phyloP scores from a whole-genome alignment of 1,284 basidiomycete genomes.

The Moesziomyces globuligerus region DNA sequence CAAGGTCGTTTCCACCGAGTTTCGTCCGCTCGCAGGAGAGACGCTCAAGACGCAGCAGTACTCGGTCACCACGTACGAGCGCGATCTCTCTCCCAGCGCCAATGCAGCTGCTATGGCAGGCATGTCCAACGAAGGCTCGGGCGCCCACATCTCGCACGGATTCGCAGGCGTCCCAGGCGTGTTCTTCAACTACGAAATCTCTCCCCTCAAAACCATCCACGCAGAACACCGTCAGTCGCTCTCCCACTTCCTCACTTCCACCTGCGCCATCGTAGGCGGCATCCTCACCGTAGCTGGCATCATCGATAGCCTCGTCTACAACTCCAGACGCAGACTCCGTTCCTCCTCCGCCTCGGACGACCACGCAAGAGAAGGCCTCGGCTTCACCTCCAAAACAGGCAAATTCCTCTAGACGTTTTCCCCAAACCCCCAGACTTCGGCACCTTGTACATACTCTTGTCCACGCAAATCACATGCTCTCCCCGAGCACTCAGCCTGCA shows the following conservation, averaged over 20 bases:
- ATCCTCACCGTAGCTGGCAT: constrained; percentile 93
- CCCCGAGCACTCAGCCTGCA: too few species aligned
- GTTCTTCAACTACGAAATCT: constrained; percentile 80
- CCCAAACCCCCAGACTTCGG: too few species aligned
- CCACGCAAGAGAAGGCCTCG: constrained; percentile 42
- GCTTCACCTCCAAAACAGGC: constrained; percentile 51
- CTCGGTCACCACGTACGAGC: constrained; percentile 93
- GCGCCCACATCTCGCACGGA: constrained; percentile 77
- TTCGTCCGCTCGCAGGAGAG: constrained; percentile 46
- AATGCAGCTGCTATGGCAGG: constrained; percentile 33
- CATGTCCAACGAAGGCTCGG: constrained; percentile 56
- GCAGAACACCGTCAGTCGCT: constrained; percentile 81
- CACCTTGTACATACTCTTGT: too few species aligned
- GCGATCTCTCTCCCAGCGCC: constrained; percentile 72
- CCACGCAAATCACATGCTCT: too few species aligned
- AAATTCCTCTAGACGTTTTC: constrained; percentile 39
- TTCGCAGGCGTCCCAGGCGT: constrained; percentile 73
- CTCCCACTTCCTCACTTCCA: constrained; percentile 87
- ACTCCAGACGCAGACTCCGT: constrained; percentile 66
- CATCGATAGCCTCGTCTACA: constrained; percentile 86
- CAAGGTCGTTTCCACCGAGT: constrained; percentile 72
- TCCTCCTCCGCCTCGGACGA: constrained; percentile 26
- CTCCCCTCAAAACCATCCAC: constrained; percentile 61
- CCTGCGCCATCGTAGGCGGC: constrained; percentile 94
- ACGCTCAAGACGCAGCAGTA: constrained; percentile 84